Conservation (phyloP, 2,329 filamentous ascomycete genomes). For the Parastagonospora nodorum region DNA sequence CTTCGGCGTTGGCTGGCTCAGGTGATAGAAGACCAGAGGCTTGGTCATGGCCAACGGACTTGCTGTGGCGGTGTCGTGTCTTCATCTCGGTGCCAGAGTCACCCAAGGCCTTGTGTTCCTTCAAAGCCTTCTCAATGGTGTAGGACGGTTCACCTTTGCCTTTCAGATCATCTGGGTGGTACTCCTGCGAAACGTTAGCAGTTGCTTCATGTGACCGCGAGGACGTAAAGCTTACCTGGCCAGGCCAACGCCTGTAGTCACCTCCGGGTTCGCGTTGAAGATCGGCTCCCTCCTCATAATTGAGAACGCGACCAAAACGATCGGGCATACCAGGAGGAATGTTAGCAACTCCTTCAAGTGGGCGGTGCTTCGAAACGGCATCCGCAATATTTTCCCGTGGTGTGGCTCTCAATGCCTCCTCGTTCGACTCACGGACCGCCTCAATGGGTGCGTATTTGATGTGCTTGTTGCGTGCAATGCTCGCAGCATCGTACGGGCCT, state of each 20-base stretch:
- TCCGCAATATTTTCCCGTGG: constrained; percentile 78
- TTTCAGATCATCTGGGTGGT: constrained; percentile 77
- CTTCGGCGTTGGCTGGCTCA: constrained; percentile 37
- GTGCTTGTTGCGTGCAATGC: constrained; percentile 72
- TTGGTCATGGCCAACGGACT: constrained; percentile 42
- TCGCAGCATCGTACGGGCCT: constrained; percentile 85
- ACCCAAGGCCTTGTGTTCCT: constrained; percentile 59
- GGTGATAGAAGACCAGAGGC: constrained; percentile 23
- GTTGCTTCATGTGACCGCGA: neutral
- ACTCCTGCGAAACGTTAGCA: constrained; percentile 51
- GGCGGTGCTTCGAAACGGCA: constrained; percentile 72
- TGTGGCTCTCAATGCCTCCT: constrained; percentile 79
- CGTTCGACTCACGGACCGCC: constrained; percentile 74
- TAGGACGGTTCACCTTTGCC: constrained; percentile 81
- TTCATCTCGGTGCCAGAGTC: constrained; percentile 52
- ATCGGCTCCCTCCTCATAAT: constrained; percentile 85
- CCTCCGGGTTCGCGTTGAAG: constrained; percentile 81
- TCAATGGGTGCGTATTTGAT: constrained; percentile 71
- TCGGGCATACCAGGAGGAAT: constrained; percentile 77
- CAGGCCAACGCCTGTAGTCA: constrained; percentile 78
- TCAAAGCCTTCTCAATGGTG: constrained; percentile 70
- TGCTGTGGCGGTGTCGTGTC: constrained; percentile 45
- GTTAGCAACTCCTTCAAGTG: constrained; percentile 77
- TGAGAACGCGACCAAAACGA: constrained; percentile 69
- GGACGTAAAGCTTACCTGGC: constrained; percentile 64